phyloP scores from a whole-genome alignment of 495 filamentous ascomycete species.

The Hypoxylon fragiforme region DNA sequence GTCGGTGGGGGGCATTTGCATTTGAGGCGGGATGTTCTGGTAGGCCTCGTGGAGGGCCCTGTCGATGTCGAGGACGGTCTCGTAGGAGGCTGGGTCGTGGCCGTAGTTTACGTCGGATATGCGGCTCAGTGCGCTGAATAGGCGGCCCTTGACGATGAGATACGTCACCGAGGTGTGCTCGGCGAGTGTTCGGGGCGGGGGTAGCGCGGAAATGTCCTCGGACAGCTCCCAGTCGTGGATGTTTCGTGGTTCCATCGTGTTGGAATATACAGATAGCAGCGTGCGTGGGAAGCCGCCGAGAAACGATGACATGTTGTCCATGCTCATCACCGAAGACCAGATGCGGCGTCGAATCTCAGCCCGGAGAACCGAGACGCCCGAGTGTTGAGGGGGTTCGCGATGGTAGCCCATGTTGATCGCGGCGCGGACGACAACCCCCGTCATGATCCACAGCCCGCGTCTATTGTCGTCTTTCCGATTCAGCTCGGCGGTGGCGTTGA shows the following conservation, averaged over 20 bases:
- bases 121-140: not conserved
- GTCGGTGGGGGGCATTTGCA: not conserved
- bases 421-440: slow-evolving; percentile 42
- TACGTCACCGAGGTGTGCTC: slow-evolving; percentile 34
- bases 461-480: slow-evolving; percentile 35
- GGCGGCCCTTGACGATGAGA: not conserved
- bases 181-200: slow-evolving; percentile 41
- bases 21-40: not conserved
- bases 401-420: slow-evolving; percentile 49
- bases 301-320: slow-evolving; percentile 42
- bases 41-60: not conserved
- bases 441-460: slow-evolving; percentile 37
- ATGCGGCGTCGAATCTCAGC: slow-evolving; percentile 49
- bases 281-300: slow-evolving; percentile 45
- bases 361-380: slow-evolving; percentile 43
- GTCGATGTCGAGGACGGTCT: not conserved
- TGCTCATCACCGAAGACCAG: slow-evolving; percentile 43
- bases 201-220: slow-evolving; percentile 37
- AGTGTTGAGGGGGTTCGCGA: slow-evolving; percentile 44
- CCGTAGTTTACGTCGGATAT: not conserved
- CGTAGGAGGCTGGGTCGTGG: not conserved
- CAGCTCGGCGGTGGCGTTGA: not conserved
- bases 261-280: slow-evolving; percentile 32
- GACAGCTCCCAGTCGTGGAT: slow-evolving; percentile 44
- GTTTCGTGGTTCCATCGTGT: slow-evolving; percentile 45